phyloP scores from a whole-genome alignment of 305 asterid genomes.

The Fraxinus ornus region DNA sequence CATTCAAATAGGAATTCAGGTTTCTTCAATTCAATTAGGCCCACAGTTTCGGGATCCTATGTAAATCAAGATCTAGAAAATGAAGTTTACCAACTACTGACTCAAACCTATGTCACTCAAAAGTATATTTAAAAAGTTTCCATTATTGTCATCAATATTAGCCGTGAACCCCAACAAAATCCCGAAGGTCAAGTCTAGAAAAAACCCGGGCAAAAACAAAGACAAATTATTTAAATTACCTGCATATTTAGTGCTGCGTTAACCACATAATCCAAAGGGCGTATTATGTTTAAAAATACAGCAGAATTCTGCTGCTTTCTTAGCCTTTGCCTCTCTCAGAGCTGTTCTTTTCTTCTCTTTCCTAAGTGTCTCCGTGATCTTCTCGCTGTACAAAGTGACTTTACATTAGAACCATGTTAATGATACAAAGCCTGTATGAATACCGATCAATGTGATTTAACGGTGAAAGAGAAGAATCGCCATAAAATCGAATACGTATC shows the following conservation, averaged over 20 bases:
- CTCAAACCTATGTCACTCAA: background rate
- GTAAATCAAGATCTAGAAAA: background rate
- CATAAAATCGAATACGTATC: background rate
- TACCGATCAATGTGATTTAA: background rate
- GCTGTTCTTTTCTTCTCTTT: conserved; percentile 75
- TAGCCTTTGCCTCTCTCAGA: conserved; percentile 86
- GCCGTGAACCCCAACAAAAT: too few species aligned
- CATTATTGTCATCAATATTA: background rate
- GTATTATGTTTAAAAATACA: conserved; percentile 66
- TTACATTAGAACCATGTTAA: background rate
- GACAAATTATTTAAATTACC: conserved; percentile 45
- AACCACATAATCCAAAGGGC: conserved; percentile 74
- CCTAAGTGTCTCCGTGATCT: conserved; percentile 75
- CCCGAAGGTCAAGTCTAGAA: too few species aligned
- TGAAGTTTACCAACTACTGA: background rate
- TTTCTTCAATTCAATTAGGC: background rate
- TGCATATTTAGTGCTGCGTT: conserved; percentile 66
- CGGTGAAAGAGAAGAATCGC: background rate
- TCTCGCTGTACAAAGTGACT: conserved; percentile 50
- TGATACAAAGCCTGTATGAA: background rate
- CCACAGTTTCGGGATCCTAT: background rate
- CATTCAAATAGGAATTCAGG: background rate
- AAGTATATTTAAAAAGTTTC: background rate
- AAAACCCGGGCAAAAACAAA: conserved; percentile 2
- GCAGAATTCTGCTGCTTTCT: conserved; percentile 53